Evolutionary conservation across 352 stramenopile genomes (phyloP).

Genomic region (Saprolegnia parasitica): DNA sequence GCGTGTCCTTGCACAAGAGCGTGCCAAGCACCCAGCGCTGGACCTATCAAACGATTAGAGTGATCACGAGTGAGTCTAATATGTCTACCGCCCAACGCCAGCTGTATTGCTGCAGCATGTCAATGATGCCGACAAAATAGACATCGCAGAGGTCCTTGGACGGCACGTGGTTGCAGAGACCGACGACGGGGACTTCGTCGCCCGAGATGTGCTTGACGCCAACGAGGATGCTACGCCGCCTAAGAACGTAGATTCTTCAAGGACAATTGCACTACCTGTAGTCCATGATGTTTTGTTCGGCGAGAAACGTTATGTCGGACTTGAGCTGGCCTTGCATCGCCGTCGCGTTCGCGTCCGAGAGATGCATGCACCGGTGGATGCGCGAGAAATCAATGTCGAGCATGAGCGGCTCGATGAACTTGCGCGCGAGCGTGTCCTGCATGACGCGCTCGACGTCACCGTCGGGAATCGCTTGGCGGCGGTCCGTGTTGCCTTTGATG

Average conservation of each 20-base stretch:
- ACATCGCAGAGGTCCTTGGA: conserved; percentile 53
- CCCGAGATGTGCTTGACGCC: conserved; percentile 53
- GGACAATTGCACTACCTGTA: conserved; percentile 40
- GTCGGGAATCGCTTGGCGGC: conserved; percentile 59
- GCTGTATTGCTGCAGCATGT: conserved; percentile 81
- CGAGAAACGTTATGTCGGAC: conserved; percentile 77
- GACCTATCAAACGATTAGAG: conserved; percentile 30
- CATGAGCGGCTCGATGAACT: conserved; percentile 65
- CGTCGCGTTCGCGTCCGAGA: conserved; percentile 43
- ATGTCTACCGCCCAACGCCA: conserved; percentile 56
- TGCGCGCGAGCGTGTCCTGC: conserved; percentile 51
- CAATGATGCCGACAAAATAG: conserved; percentile 82
- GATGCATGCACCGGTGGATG: conserved; percentile 52
- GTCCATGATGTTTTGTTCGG: conserved; percentile 77
- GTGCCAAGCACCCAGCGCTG: conserved; percentile 69
- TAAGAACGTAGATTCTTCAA: neutral
- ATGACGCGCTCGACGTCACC: conserved; percentile 60
- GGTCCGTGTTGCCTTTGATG: conserved; percentile 75
- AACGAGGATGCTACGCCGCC: conserved; percentile 46
- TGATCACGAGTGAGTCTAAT: neutral
- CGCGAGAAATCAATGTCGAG: conserved; percentile 86
- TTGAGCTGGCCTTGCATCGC: conserved; percentile 61
- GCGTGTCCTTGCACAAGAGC: conserved; percentile 74
- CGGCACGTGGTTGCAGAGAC: neutral
- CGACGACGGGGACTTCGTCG: conserved; percentile 26